Evolutionary conservation across 306 rosid species (phyloP), one percentile per base, ranked within the genome.

Genomic region (Corylus avellana): DNA sequence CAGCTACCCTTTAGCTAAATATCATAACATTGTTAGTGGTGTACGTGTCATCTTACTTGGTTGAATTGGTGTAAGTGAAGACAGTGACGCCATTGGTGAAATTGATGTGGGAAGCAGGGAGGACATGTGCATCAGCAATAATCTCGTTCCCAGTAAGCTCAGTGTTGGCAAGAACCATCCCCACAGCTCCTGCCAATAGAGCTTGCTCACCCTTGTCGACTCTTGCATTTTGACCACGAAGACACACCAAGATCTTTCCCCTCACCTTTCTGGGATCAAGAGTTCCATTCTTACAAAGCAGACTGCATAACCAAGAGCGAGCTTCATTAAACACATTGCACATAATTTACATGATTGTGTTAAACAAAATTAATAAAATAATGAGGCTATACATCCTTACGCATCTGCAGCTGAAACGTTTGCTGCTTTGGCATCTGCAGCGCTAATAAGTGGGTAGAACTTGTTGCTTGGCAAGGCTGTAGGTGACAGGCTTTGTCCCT

Each of bases 201-300:
- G 95, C 95, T 85, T 92, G 90, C 75, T 88, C 88, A 69, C 98
- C 98, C 66, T 92, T 94, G 86, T 92, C 97, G 37, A 87, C 97
- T 83, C 98, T 91, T 35, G 95, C 92, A 82, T 80, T 94, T 62
- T 85, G 79, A 1, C 98, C 98, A 70, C 98, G 82, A 37, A 94
- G 89, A 84, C 98, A 94, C 55, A 88, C 77, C 69, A 94, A 79
- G 27, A 94, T 94, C 81, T 92, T 94, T 18, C 97, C 97, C 88
- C 88, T 87, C 37, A 85, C 98, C 86, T 92, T 92, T n/a, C 16
- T 70, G 3, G 86, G 97, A 78, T 94, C 97, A 27, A 94, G 86
- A 9, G 97, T 92, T 68, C 90, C 85, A 64, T 92, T 83, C 87
- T 91, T 90, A 84, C 98, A 94, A 75, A 94, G 80, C 73, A 78